Base-by-base conservation (phyloP, 2,329 filamentous ascomycete species). In the Diaporthe humulicola region DNA sequence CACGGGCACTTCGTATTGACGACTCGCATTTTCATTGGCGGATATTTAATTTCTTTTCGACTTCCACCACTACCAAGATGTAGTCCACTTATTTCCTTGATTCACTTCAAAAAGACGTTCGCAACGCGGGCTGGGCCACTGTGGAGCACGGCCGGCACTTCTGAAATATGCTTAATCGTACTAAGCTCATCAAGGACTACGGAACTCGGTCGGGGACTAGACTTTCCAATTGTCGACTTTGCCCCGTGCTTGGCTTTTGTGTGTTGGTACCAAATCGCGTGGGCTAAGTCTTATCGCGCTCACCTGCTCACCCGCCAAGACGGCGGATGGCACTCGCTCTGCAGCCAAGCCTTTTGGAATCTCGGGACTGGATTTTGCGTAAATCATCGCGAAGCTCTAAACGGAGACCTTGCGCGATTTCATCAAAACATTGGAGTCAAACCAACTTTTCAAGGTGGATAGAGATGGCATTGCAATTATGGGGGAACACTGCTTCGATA, bases 281-380 rank as follows among this genome's bases (percentile, higher is more conserved):
- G 25, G 60, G 38, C 40, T 45, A 28, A 14, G 60, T 30, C 60
- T 48, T 64, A 64, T 64, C 60, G 38, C 38, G 60, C 60, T 36
- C 60, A 66, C 40, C 60, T 48, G 60, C 60, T 28, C 60, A 66
- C 10, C 40, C 28, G 60, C 60, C 60, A 66, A 66, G 60, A 66
- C 60, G 60, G 60, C 60, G 60, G 60, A 50, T 66, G 60, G 60
- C 8, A 66, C 60, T 66, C 42, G 60, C 60, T 66, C 60, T 50
- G 60, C 60, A 66, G 60, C 60, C 60, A 66, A 66, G 60, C 60
- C 14, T 66, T 66, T 66, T 10, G 25, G 42, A 42, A 48, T 66
- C 42, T 25, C 60, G 60, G 60, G 60, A 66, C 60, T 66, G 60
- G 60, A 66, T 66, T 66, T 66, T 45, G 60, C 60, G 60, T 66